Conservation (phyloP, 805 yeast species). For the Starmerella bombi region DNA sequence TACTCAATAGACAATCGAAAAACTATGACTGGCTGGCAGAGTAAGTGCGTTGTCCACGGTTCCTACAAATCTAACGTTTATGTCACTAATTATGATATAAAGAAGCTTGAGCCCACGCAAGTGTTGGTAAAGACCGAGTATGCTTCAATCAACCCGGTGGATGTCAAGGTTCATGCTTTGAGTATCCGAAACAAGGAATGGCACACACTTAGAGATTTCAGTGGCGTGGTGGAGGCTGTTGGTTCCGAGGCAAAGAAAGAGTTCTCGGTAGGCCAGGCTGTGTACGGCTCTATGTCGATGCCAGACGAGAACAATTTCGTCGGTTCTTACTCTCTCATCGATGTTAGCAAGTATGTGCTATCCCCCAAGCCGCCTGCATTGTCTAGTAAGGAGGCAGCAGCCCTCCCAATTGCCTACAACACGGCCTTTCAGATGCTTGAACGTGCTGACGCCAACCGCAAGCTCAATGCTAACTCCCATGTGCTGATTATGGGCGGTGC, state of each 20-base stretch:
- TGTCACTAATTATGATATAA: conserved; percentile 3
- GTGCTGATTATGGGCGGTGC: conserved; percentile 63
- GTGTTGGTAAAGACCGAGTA: conserved; percentile 43
- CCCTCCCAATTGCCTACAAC: conserved; percentile 49
- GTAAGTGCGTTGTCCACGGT: conserved; percentile 11
- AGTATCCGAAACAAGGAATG: conserved; percentile 18
- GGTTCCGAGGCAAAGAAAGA: conserved; percentile 34
- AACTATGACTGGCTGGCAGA: neutral
- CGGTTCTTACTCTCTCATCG: conserved; percentile 22
- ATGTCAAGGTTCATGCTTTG: conserved; percentile 36
- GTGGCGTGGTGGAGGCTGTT: conserved; percentile 45
- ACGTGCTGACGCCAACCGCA: conserved; percentile 18
- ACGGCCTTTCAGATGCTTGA: conserved; percentile 41
- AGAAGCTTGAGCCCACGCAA: conserved; percentile 6
- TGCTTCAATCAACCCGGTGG: conserved; percentile 54
- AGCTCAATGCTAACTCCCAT: conserved; percentile 32
- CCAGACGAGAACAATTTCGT: conserved; percentile 6
- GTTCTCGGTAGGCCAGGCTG: conserved; percentile 47
- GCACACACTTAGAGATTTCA: conserved; percentile 60
- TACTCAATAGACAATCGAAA: neutral
- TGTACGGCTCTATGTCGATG: conserved; percentile 38
- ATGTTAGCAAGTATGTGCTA: conserved; percentile 25
- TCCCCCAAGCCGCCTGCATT: conserved; percentile 35
- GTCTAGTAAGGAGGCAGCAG: conserved; percentile 44
- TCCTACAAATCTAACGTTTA: conserved; percentile 1